Conservation (phyloP, 2,329 filamentous ascomycete genomes). For the Exophiala sideris region DNA sequence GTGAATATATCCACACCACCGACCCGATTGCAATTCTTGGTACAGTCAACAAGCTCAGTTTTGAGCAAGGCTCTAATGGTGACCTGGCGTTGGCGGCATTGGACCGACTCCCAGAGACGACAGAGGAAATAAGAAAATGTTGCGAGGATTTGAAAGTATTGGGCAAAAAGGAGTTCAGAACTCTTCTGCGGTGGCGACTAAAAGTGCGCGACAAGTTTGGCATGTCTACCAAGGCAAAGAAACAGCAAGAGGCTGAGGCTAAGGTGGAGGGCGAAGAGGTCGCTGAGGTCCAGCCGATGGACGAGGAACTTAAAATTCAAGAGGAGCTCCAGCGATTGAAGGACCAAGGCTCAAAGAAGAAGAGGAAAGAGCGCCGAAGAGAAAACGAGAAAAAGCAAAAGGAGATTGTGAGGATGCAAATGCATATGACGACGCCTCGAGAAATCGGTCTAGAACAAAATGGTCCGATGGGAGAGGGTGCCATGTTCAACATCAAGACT, state of each 20-base stretch:
- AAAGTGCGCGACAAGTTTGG: constrained; percentile 89
- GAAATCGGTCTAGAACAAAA: constrained; percentile 91
- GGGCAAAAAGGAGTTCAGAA: constrained; percentile 90
- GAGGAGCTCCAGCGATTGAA: constrained; percentile 79
- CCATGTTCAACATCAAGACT: constrained; percentile 81
- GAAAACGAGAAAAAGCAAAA: constrained; percentile 94
- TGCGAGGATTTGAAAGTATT: constrained; percentile 85
- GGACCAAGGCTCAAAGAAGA: constrained; percentile 71
- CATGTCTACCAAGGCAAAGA: constrained; percentile 50
- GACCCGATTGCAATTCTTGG: constrained; percentile 93
- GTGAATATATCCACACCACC: constrained; percentile 87
- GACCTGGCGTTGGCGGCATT: constrained; percentile 85
- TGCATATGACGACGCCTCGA: constrained; percentile 94
- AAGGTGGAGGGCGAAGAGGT: constrained; percentile 65
- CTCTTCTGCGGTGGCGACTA: constrained; percentile 82
- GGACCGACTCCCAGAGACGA: constrained; percentile 81
- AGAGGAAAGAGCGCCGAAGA: constrained; percentile 76
- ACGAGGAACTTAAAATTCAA: constrained; percentile 87
- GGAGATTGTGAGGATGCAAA: constrained; percentile 92
- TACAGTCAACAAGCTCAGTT: constrained; percentile 76
- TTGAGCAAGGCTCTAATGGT: constrained; percentile 73
- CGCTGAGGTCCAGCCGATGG: constrained; percentile 81
- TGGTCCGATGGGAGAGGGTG: constrained; percentile 71
- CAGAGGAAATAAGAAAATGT: constrained; percentile 71
- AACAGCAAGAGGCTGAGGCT: constrained; percentile 33